Evolutionary conservation across 106 monocot species (phyloP).

Genomic region (Posidonia australis): DNA sequence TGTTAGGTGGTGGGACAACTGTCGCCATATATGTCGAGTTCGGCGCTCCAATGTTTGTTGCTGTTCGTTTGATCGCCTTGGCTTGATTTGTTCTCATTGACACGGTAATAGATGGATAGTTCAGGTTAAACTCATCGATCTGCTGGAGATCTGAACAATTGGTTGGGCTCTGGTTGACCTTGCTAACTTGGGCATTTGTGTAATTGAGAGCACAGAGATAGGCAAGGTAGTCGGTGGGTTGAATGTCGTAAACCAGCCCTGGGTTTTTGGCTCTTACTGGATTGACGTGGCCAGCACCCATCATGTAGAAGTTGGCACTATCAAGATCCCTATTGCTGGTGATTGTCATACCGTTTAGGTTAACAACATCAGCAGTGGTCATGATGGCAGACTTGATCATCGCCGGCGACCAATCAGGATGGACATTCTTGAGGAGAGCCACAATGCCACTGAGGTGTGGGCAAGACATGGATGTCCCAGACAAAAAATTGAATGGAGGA

Average conservation of each 20-base stretch:
- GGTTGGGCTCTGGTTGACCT: not conserved
- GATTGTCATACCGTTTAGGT: not conserved
- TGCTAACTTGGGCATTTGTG: not conserved
- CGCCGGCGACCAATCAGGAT: conserved; percentile 9
- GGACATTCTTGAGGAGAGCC: conserved; percentile 5
- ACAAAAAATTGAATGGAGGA: conserved; percentile 2
- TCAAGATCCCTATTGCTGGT: not conserved
- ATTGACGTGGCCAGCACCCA: conserved; percentile 12
- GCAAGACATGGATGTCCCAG: conserved; percentile 8
- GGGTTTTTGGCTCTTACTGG: conserved; percentile 17
- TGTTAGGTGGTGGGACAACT: not conserved
- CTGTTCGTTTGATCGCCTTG: not conserved
- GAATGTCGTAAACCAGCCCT: conserved; percentile 26
- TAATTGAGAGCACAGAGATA: conserved; percentile 15
- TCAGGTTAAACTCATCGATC: not conserved
- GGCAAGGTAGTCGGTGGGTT: conserved; percentile 10
- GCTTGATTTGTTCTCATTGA: not conserved
- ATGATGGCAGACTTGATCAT: conserved; percentile 17
- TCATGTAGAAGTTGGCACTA: conserved; percentile 1
- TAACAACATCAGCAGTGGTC: not conserved
- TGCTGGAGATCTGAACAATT: not conserved
- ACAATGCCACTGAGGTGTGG: conserved; percentile 9
- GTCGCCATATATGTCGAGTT: not conserved
- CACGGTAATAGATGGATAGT: conserved; percentile 9
- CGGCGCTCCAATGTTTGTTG: conserved; percentile 7